phyloP scores from a whole-genome alignment of 2,329 filamentous ascomycete genomes.

The Albophoma yamanashiensis region DNA sequence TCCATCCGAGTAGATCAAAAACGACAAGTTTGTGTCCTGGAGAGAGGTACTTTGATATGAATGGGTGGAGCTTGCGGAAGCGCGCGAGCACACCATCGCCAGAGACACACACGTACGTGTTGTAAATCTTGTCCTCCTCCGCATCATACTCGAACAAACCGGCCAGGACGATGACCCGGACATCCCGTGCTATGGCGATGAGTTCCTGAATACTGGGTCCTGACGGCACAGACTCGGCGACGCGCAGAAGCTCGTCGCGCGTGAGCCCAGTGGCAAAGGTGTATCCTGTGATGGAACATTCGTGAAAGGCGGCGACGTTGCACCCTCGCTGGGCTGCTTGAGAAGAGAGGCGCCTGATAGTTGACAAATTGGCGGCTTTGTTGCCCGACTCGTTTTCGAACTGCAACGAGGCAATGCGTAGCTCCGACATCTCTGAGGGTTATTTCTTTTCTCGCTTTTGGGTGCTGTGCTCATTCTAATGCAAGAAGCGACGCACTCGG shows the following conservation, averaged over 20 bases:
- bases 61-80: conserved; percentile 10
- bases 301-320: conserved; percentile 6
- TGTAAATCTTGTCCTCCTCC: conserved; percentile 3
- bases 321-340: not conserved
- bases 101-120: conserved; percentile 9
- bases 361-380: conserved; percentile 6
- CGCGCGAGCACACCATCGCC: conserved; percentile 4
- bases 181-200: conserved; percentile 3
- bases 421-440: not conserved
- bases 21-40: conserved; percentile 6
- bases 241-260: conserved; percentile 1
- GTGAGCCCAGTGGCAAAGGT: conserved; percentile 4
- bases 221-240: not conserved
- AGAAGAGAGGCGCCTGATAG: conserved; percentile 3
- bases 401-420: conserved; percentile 6
- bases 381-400: too few species aligned
- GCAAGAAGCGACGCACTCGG: too few species aligned
- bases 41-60: conserved; percentile 7
- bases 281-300: conserved; percentile 7
- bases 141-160: conserved; percentile 7
- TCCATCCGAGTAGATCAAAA: conserved; percentile 10
- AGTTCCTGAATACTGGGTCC: conserved; percentile 1
- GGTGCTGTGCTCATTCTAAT: too few species aligned
- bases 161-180: too few species aligned
- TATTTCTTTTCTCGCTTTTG: too few species aligned